Evolutionary conservation across 768 basidiomycete species (phyloP), one percentile per base, ranked within the genome.

Genomic region (Aureoboletus auriporus): DNA sequence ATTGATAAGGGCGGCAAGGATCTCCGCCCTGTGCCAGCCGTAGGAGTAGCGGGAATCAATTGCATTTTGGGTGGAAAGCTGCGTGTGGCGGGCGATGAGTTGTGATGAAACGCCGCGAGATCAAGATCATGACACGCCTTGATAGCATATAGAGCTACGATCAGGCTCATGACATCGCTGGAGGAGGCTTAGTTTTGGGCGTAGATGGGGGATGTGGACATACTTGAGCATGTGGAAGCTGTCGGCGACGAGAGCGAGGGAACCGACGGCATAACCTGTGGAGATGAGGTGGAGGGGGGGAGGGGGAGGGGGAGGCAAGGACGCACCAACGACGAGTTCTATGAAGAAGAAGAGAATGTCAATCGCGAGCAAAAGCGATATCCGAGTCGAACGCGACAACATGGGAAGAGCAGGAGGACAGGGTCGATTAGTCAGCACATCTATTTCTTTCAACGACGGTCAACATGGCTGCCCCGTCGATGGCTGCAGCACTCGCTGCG

Each of bases 201-300:
- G 26, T 39, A 49, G 45, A 46, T 26, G 39, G 8, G 20, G 29
- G 26, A 14, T 1, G 17, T 44, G 12, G 38, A 70, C 84, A 52
- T 55, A 94, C 93, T 97, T 97, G 71, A 97, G 84, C 94, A 96
- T 98, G 71, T 98, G 95, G 69, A 98, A 98, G 56, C 88, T 89
- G 71, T 97, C 95, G 8, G 95, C 95, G 40, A 99, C 84, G 46
- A 98, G 84, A 1, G 94, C 94, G 1, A 97, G 80, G 1, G 93
- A 95, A 28, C 93, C 93, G 47, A 96, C 92, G n/a, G 87, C 83
- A 83, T 95, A 95, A 36, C 94, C 93, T 87, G 58, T 23, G 52
- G 53, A 47, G 4, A 50, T 58, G 8, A 63, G 55, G 44, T 23
- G 20, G 8, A 12, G 17, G 10, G 27, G 2, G 17, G 10, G 27